These are phyloP conservation scores for Herpetomonas samuelpessoai DNA, from an alignment of 208 protist species.

Conservation along the genomic window DNA sequence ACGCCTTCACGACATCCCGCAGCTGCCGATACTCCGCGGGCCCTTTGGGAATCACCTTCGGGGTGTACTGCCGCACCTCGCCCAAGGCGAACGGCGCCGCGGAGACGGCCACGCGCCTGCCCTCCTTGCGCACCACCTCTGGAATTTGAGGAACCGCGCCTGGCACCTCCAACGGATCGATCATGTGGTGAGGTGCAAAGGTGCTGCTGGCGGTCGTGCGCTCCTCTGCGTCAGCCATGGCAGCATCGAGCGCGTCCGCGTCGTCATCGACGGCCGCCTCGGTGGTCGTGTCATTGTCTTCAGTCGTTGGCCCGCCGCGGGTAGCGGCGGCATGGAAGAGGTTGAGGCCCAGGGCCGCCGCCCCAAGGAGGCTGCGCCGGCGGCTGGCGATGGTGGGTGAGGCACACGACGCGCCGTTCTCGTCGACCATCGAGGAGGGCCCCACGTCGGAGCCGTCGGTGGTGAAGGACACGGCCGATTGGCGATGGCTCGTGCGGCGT, in stretches of 20 bases:
- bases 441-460: neutral
- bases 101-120: constrained; percentile 63
- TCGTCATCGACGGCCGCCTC: constrained; percentile 2
- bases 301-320: neutral
- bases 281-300: neutral
- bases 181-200: constrained; percentile 14
- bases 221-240: neutral
- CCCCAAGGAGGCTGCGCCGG: neutral
- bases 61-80: constrained; percentile 6
- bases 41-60: constrained; percentile 22
- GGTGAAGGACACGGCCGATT: constrained; percentile 1
- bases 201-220: constrained; percentile 7
- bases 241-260: constrained; percentile 15
- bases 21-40: constrained; percentile 46
- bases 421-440: neutral
- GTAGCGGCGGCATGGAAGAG: neutral
- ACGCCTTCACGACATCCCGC: constrained; percentile 37
- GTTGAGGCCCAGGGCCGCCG: neutral
- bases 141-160: constrained; percentile 15
- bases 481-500: neutral
- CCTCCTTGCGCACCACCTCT: constrained; percentile 19
- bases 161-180: neutral
- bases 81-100: constrained; percentile 36
- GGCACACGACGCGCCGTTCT: neutral
- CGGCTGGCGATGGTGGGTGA: neutral